A percentile compares a stretch with the other conserved stretches of the same genome.
Conservation (phyloP, 2,329 filamentous ascomycete species). For the Alternaria consortialis region DNA sequence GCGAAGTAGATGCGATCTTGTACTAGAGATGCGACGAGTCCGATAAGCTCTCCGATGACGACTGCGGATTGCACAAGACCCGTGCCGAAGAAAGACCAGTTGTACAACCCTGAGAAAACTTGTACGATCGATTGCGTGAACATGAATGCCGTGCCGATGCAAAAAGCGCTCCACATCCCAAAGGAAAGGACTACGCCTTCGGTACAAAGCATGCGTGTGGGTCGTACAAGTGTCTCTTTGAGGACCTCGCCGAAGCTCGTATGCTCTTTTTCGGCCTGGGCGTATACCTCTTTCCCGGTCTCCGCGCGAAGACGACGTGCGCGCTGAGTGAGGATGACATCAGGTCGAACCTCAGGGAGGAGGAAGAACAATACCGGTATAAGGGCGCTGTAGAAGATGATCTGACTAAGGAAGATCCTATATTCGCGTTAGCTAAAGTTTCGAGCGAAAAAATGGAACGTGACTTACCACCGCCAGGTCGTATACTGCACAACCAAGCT, state of each 20-base stretch:
- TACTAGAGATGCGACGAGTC: conserved; percentile 49
- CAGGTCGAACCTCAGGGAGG: conserved; percentile 58
- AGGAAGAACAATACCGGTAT: conserved; percentile 54
- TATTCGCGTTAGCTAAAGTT: conserved; percentile 9
- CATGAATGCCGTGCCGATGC: conserved; percentile 59
- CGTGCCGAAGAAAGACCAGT: conserved; percentile 53
- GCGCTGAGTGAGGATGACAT: conserved; percentile 56
- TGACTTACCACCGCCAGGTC: conserved; percentile 54
- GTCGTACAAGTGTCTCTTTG: conserved; percentile 49
- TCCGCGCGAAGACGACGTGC: conserved; percentile 46
- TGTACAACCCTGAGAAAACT: conserved; percentile 54
- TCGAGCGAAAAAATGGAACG: conserved; percentile 14
- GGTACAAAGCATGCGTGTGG: conserved; percentile 56
- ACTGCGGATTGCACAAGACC: conserved; percentile 58
- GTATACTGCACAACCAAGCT: conserved; percentile 50
- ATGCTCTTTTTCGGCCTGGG: conserved; percentile 47
- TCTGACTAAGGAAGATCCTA: conserved; percentile 58
- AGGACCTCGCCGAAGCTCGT: conserved; percentile 47
- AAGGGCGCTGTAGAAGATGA: conserved; percentile 57
- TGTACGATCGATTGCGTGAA: conserved; percentile 60
- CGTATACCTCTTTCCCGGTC: conserved; percentile 37
- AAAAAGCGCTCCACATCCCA: conserved; percentile 60
- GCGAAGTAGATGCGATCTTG: conserved; percentile 54
- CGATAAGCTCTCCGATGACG: conserved; percentile 57
- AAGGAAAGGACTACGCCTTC: conserved; percentile 60